Percentiles rank a stretch among this genome's conserved stretches.
Conservation (phyloP, 2,329 filamentous ascomycete species). For the Aspergillus tanneri region DNA sequence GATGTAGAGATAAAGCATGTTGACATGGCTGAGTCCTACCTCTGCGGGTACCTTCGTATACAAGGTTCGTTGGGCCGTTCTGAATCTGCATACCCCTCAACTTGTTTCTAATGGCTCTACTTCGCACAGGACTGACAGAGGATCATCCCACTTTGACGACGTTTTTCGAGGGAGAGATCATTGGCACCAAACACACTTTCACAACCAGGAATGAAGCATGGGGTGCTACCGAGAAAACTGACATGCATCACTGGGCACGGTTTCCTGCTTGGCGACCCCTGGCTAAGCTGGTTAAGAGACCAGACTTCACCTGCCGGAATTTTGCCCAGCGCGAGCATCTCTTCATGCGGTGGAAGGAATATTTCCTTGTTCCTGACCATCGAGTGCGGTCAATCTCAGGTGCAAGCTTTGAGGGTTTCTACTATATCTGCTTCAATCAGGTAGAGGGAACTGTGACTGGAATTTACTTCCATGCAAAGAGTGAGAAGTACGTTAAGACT, state of each 20-base stretch:
- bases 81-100: background rate
- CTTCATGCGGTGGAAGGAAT: conserved; percentile 99
- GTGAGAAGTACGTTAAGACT: conserved; percentile 74
- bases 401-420: conserved; percentile 97
- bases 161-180: conserved; percentile 97
- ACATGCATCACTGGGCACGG: conserved; percentile 88
- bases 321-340: conserved; percentile 79
- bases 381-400: conserved; percentile 85
- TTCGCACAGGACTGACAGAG: conserved; percentile 72
- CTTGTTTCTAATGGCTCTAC: conserved; percentile 3
- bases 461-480: conserved; percentile 97
- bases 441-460: conserved; percentile 80
- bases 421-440: conserved; percentile 99
- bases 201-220: conserved; percentile 83
- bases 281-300: conserved; percentile 59
- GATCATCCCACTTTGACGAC: conserved; percentile 97
- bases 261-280: conserved; percentile 85
- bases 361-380: conserved; percentile 94
- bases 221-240: conserved; percentile 89
- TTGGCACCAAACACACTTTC: conserved; percentile 93
- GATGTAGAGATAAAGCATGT: conserved; percentile 97
- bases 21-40: conserved; percentile 87
- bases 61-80: conserved; percentile 63
- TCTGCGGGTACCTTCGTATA: conserved; percentile 93
- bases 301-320: conserved; percentile 63